These are phyloP conservation scores for Antitrichia curtipendula DNA, from an alignment of 225 moss, liverwort and hornwort species.

Conservation along the genomic window DNA sequence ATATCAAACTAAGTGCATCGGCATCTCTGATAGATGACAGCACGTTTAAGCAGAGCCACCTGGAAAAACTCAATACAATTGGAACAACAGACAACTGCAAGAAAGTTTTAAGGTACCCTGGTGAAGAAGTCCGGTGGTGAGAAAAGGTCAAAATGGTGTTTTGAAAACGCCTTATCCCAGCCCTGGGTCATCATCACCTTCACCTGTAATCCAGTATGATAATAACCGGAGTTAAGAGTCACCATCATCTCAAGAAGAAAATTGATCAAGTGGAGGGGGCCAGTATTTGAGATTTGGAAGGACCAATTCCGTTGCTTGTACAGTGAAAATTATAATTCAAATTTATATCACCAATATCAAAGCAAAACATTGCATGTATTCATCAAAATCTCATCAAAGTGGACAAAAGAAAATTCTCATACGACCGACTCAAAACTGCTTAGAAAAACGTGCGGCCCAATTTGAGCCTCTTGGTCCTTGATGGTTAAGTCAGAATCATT, in stretches of 20 bases:
- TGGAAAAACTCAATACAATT: background rate
- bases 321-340: background rate
- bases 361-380: background rate
- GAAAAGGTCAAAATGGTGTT: constrained; percentile 67
- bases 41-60: background rate
- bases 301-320: background rate
- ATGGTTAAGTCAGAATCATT: background rate
- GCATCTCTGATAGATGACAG: background rate
- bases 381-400: background rate
- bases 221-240: background rate
- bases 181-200: constrained; percentile 67
- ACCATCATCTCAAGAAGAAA: background rate
- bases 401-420: background rate
- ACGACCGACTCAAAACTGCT: background rate
- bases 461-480: background rate
- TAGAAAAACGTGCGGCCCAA: no score
- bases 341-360: no score
- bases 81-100: background rate
- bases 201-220: constrained; percentile 20
- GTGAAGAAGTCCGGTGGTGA: constrained; percentile 89
- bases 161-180: constrained; percentile 72
- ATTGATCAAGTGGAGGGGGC: background rate
- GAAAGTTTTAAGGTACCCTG: constrained; percentile 27
- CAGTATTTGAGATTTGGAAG: background rate
- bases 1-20: background rate